These are phyloP conservation scores for Colletotrichum caudatum DNA, from an alignment of 2,329 filamentous ascomycete species.

Conservation along the genomic window DNA sequence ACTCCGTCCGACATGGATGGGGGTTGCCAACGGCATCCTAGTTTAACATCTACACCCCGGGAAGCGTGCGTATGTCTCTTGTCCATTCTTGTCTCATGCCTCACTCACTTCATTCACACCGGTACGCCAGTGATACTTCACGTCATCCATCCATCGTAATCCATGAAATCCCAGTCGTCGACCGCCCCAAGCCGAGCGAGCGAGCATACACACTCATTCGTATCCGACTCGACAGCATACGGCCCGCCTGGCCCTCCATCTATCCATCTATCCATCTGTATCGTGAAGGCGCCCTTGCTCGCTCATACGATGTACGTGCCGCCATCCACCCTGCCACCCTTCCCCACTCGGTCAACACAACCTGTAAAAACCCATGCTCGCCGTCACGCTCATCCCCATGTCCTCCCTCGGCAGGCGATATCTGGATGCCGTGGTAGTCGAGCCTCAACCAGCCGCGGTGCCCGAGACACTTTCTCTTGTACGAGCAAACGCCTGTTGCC, in stretches of 20 bases:
- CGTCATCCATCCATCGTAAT: conserved; percentile 8
- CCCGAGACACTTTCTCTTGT: conserved; percentile 30
- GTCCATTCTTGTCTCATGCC: background rate
- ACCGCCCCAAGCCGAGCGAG: background rate
- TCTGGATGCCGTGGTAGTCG: conserved; percentile 32
- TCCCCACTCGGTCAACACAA: background rate
- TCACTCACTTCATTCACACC: conserved; percentile 15
- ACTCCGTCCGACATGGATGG: background rate
- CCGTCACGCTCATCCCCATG: background rate
- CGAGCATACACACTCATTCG: background rate
- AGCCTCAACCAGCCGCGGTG: conserved; percentile 26
- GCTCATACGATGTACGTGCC: background rate
- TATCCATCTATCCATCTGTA: background rate
- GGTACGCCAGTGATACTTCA: conserved; percentile 18
- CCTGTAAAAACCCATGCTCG: background rate
- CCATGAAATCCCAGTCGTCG: background rate
- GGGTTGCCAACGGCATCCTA: background rate
- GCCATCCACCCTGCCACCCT: conserved; percentile 23
- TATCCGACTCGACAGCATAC: background rate
- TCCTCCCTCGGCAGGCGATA: conserved; percentile 22
- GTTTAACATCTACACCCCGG: background rate
- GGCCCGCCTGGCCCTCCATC: background rate
- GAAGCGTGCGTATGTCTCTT: background rate
- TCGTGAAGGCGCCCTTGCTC: conserved; percentile 3
- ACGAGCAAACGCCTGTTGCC: conserved; percentile 31